Evolutionary conservation across 257 asterid species (phyloP), one percentile per base, ranked within the genome.

Genomic region (Solanum tarijense): DNA sequence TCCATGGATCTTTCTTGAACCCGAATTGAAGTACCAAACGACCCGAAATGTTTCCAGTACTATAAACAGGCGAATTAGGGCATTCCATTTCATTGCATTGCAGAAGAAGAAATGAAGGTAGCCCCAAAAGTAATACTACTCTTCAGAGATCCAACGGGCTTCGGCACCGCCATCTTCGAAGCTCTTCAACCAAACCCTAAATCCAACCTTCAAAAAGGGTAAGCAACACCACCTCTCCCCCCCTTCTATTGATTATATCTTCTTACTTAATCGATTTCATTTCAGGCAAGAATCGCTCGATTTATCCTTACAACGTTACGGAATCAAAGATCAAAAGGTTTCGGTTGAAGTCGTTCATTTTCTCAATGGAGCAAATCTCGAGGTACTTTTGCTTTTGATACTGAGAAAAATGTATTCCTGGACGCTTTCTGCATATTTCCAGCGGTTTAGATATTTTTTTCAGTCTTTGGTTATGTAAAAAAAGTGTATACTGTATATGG

Each of bases 251-350:
- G 25, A 27, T 65, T 34, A 2, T 78, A 83, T 5, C 29, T 62
- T 60, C 25, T 87, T 41, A 48, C 58, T 38, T 55, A 83, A 18
- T 46, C 73, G 7, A 2, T 75, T 83, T 23, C 65, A 23, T 91
- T 79, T 39, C 93, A 96, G 99, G 87, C 93, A 92, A 74, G 94
- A 91, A 83, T 88, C 93, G 4, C 94, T 96, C 60, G 95, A 92
- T 48, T 88, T 95, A 86, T 87, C 98, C 5, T 85, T 96, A 90
- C 94, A 94, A 41, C 20, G 90, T 87, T 96, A 93, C 29, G 98
- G 98, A 76, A 89, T 95, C 89, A 92, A 88, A 62, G 93, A 95
- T 89, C 89, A 32, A 73, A 93, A 88, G 87, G 96, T 93, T 62
- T 92, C 95, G 10, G 96, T 96, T 1, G 86, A 89, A 38, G n/a